Base-by-base conservation (phyloP, 1,139 yeast genomes). In the Kodamaea derodonti region DNA sequence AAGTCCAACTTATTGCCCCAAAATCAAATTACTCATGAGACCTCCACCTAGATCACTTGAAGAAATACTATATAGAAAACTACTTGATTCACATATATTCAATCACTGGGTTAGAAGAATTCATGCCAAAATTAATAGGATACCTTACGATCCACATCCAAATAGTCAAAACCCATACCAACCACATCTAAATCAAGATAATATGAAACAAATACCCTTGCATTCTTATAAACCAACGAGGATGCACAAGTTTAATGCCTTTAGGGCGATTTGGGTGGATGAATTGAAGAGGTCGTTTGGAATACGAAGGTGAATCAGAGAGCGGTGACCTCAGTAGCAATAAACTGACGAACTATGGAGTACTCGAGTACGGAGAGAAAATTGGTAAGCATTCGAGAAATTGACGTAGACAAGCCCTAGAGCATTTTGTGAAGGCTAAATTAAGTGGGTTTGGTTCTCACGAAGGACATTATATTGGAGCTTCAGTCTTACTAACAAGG, bases 31-130 rank as follows among this genome's bases (percentile, higher is more conserved):
- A n/a, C n/a, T n/a, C n/a, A 45, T 46, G 48, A 37, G 43, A 17
- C 49, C 48, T n/a, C 49, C 61, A 18, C 75, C 75, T 10, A 48
- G 65, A 38, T 58, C 65, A 20, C 38, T 75, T 15, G 78, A 75
- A 43, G 80, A 76, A 51, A 60, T 65, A 41, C 54, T 78, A 5
- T 78, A 72, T 43, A 48, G 60, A 8, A 47, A 49, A 24, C 31
- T 40, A 9, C 30, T 85, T 46, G 69, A 66, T 28, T 81, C 92
- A 6, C 76, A 73, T 1, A 65, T 73, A 1, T 87, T 87, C 51
- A 82, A 84, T 48, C 63, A 77, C 30, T 77, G 84, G 65, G 96
- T 86, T 4, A 67, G 80, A 30, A 63, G 67, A 13, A 61, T 83
- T 1, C 84, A 82, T 49, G 82, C 83, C 27, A 65, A 67, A 37